Evolutionary conservation across 345 rosid species (phyloP).

Genomic region (Pistacia integerrima): DNA sequence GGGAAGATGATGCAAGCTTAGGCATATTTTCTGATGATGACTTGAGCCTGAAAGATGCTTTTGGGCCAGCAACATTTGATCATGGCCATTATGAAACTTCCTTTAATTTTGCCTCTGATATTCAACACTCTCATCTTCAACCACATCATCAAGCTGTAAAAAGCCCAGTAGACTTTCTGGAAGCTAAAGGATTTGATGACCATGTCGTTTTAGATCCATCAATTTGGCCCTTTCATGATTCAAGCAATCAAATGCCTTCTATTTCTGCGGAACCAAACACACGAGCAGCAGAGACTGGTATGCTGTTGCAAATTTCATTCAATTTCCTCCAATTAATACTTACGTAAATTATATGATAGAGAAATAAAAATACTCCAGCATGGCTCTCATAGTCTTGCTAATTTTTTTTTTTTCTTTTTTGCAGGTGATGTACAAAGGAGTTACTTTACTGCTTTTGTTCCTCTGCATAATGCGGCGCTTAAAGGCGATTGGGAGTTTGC

Average conservation of each 20-base stretch:
- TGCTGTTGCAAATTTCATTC: too few relatives aligned
- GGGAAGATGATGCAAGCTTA: slow-evolving; percentile 15
- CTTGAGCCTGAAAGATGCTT: slow-evolving; percentile 13
- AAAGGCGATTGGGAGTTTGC: slow-evolving; percentile 13
- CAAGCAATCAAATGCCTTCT: slow-evolving; percentile 3
- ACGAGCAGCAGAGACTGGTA: background rate
- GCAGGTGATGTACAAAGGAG: too few relatives aligned
- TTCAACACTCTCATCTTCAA: slow-evolving; percentile 7
- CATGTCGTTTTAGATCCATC: slow-evolving; percentile 5
- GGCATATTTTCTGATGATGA: slow-evolving; percentile 14
- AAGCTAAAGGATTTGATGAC: background rate
- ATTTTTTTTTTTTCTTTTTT: too few relatives aligned
- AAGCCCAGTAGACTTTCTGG: background rate
- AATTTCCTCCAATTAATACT: too few relatives aligned
- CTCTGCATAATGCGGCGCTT: slow-evolving; percentile 20
- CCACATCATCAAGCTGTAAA: background rate
- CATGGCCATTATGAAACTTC: background rate
- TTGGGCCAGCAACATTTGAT: background rate
- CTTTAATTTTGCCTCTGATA: background rate
- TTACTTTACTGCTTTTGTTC: too few relatives aligned
- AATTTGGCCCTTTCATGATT: slow-evolving; percentile 11
- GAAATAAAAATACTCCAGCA: too few relatives aligned
- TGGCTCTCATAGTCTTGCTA: too few relatives aligned
- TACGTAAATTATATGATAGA: too few relatives aligned
- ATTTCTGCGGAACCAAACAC: slow-evolving; percentile 4